Percentiles rank a stretch among this genome's conserved stretches.
phyloP scores from a whole-genome alignment of 805 yeast species.

The Starmerella stellata region DNA sequence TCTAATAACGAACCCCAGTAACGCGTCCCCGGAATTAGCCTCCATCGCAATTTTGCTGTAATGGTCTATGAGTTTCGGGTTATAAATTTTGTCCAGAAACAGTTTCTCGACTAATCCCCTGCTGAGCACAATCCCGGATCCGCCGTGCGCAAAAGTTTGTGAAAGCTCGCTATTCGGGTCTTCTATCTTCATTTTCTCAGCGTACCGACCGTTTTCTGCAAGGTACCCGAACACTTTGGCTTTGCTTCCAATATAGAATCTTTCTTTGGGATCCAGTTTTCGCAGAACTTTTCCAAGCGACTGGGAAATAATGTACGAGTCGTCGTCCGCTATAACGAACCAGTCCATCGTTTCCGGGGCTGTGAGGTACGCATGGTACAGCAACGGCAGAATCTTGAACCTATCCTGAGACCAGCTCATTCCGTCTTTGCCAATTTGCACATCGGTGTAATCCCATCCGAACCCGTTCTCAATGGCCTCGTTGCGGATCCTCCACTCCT shows the following conservation, averaged over 20 bases:
- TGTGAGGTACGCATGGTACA: conserved; percentile 22
- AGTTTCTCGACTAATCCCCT: conserved; percentile 19
- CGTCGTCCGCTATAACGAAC: conserved; percentile 26
- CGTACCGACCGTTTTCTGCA: conserved; percentile 4
- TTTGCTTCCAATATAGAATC: conserved; percentile 20
- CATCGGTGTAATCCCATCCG: conserved; percentile 11
- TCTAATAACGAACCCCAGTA: conserved; percentile 20
- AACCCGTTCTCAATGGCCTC: conserved; percentile 11
- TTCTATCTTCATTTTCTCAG: conserved; percentile 1
- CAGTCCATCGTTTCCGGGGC: conserved; percentile 21
- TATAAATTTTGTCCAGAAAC: conserved; percentile 10
- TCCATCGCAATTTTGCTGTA: conserved; percentile 15
- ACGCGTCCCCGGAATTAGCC: conserved; percentile 25
- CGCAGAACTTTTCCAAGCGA: conserved; percentile 18
- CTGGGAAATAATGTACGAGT: conserved; percentile 20
- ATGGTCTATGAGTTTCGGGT: conserved; percentile 5
- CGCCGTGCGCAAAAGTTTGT: conserved; percentile 26
- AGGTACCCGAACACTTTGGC: conserved; percentile 5
- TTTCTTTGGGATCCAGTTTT: conserved; percentile 18
- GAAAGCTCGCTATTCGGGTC: background rate
- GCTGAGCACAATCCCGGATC: conserved; percentile 24
- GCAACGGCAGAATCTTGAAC: conserved; percentile 26
- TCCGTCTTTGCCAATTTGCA: conserved; percentile 7
- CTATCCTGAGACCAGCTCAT: conserved; percentile 23
- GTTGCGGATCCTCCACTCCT: conserved; percentile 12